Conservation (phyloP, 768 basidiomycete species). For the Punctularia strigosozonata region DNA sequence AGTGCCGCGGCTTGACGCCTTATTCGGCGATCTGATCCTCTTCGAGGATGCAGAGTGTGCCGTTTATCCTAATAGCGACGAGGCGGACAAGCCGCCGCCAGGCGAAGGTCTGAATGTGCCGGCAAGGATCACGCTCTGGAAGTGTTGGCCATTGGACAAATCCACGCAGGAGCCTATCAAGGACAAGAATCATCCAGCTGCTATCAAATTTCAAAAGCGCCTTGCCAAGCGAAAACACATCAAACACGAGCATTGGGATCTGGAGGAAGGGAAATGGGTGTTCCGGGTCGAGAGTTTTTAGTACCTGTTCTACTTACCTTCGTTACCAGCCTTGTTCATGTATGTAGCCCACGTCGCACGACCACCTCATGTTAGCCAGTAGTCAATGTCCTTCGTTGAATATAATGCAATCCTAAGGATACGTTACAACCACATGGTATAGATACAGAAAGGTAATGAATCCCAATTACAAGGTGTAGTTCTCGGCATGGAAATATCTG, state of each 20-base stretch:
- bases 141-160: conserved; percentile 87
- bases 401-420: too few species aligned
- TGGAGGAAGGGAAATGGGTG: conserved; percentile 78
- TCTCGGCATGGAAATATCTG: too few species aligned
- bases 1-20: conserved; percentile 62
- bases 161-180: conserved; percentile 84
- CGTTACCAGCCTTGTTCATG: too few species aligned
- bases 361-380: too few species aligned
- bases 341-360: too few species aligned
- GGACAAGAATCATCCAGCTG: conserved; percentile 59
- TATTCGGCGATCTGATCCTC: conserved; percentile 78
- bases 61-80: conserved; percentile 85
- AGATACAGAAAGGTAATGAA: too few species aligned
- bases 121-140: conserved; percentile 62
- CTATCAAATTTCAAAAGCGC: conserved; percentile 65
- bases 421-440: too few species aligned
- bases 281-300: conserved; percentile 94
- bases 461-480: too few species aligned
- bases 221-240: conserved; percentile 81
- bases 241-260: conserved; percentile 71
- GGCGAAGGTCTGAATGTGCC: conserved; percentile 86
- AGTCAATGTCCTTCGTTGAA: too few species aligned
- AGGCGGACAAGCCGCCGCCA: conserved; percentile 72
- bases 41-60: conserved; percentile 89
- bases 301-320: conserved; percentile 3